Base-by-base conservation (phyloP, 2,329 filamentous ascomycete genomes). In the Thermothelomyces thermophilus region DNA sequence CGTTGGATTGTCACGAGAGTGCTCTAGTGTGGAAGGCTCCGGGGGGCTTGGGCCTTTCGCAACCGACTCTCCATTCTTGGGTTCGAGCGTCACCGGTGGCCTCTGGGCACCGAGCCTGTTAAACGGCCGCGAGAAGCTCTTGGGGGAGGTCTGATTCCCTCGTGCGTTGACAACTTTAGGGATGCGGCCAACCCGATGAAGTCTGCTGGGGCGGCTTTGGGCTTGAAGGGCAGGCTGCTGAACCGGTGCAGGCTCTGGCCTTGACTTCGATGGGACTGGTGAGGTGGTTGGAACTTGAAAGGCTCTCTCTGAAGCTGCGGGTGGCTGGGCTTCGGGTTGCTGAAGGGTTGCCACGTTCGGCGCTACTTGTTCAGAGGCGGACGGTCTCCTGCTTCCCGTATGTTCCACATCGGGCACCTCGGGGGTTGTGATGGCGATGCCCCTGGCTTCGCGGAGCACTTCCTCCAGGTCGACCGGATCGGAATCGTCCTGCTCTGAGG, bases 81-180 rank as follows among this genome's bases (percentile, higher is more conserved):
- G 39, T 40, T 61, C 48, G 46, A 61, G 47, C 51, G 56, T 50
- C 9, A 60, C 55, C 2, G 67, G 56, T 10, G 66, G 63, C 11
- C 66, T 58, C 30, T 75, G 71, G 37, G 73, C 54, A 56, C 78
- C 82, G 11, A 74, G 64, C 42, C 75, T 68, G 58, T 81, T 75
- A 63, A 95, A 95, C 0, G 90, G 89, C 8, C 89, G 76, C 3
- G 90, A 95, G 64, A 95, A 95, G 28, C 88, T 95, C 63, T 82
- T 84, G 1, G 86, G 79, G 0, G 87, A 84, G 1, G 80, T 79
- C 41, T 79, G 79, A 54, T 85, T 79, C 31, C 82, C 73, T 46
- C 83, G 77, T 41, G 77, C 82, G 40, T 81, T 87, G 26, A 91
- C 74, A 3, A 95, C 88, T 60, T 82, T 83, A 8, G 90, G 90